Evolutionary conservation across 208 protist genomes (phyloP).

Genomic region (Crithidia sp.): DNA sequence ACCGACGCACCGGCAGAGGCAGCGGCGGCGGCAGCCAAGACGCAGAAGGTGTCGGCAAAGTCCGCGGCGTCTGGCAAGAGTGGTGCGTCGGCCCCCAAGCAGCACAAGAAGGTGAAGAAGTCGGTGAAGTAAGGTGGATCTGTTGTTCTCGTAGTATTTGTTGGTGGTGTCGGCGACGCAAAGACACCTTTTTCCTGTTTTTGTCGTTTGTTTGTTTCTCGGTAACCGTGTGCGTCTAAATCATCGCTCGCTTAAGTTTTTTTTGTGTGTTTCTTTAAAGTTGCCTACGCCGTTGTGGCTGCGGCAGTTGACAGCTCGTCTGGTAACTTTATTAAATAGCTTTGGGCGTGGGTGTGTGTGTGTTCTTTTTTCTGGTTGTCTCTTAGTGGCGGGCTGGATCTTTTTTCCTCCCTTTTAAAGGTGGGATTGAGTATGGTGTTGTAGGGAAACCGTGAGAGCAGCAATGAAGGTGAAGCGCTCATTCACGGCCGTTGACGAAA

Average conservation of each 20-base stretch:
- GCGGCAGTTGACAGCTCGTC: too few relatives aligned
- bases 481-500: too few relatives aligned
- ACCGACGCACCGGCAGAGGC: conserved; percentile 4
- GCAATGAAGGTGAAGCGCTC: too few relatives aligned
- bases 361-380: not conserved
- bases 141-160: not conserved
- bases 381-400: not conserved
- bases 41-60: conserved; percentile 18
- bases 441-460: too few relatives aligned
- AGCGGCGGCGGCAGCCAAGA: conserved; percentile 1
- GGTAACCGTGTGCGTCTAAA: not conserved
- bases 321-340: too few relatives aligned
- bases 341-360: too few relatives aligned
- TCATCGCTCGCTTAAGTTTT: not conserved
- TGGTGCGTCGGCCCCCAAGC: not conserved
- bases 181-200: not conserved
- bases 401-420: too few relatives aligned
- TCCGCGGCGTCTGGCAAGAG: not conserved
- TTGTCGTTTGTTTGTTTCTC: not conserved
- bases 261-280: not conserved
- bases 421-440: too few relatives aligned
- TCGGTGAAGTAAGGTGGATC: conserved; percentile 2
- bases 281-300: not conserved
- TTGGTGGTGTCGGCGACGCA: not conserved
- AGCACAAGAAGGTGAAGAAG: conserved; percentile 27